These are phyloP conservation scores for Acrodontium crateriforme DNA, from an alignment of 2,329 filamentous ascomycete genomes.

Conservation along the genomic window DNA sequence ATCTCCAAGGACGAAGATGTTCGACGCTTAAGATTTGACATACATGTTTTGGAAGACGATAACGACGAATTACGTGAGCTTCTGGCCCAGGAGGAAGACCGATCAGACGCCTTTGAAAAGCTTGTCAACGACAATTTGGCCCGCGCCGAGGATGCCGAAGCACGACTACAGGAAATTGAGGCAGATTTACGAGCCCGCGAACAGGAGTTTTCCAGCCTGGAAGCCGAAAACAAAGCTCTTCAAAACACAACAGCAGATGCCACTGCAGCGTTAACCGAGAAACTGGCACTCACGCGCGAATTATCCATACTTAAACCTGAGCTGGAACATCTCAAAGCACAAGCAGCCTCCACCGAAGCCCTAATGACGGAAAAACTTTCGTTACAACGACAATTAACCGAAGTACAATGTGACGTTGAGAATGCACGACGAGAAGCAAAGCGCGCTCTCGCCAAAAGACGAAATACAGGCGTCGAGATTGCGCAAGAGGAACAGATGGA, in stretches of 20 bases:
- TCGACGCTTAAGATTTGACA: slow-evolving; percentile 54
- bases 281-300: slow-evolving; percentile 47
- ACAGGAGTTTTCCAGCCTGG: slow-evolving; percentile 41
- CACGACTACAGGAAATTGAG: slow-evolving; percentile 30
- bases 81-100: slow-evolving; percentile 45
- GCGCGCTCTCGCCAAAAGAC: slow-evolving; percentile 39
- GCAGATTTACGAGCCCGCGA: slow-evolving; percentile 38
- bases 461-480: slow-evolving; percentile 36
- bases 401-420: slow-evolving; percentile 67
- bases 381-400: slow-evolving; percentile 62
- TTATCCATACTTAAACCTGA: slow-evolving; percentile 46
- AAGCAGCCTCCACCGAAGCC: slow-evolving; percentile 48
- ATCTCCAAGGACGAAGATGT: slow-evolving; percentile 62
- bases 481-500: slow-evolving; percentile 27
- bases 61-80: slow-evolving; percentile 54
- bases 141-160: slow-evolving; percentile 35
- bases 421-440: slow-evolving; percentile 61
- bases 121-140: slow-evolving; percentile 35
- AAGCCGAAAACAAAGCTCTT: slow-evolving; percentile 61
- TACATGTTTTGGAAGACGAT: slow-evolving; percentile 61
- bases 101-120: slow-evolving; percentile 41
- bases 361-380: slow-evolving; percentile 66
- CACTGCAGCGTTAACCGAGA: slow-evolving; percentile 53
- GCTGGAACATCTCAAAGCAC: slow-evolving; percentile 46
- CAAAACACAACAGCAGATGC: slow-evolving; percentile 55